These are phyloP conservation scores for Oehlia diaphana DNA, from an alignment of 192 early-diverging fungal species.

Conservation along the genomic window DNA sequence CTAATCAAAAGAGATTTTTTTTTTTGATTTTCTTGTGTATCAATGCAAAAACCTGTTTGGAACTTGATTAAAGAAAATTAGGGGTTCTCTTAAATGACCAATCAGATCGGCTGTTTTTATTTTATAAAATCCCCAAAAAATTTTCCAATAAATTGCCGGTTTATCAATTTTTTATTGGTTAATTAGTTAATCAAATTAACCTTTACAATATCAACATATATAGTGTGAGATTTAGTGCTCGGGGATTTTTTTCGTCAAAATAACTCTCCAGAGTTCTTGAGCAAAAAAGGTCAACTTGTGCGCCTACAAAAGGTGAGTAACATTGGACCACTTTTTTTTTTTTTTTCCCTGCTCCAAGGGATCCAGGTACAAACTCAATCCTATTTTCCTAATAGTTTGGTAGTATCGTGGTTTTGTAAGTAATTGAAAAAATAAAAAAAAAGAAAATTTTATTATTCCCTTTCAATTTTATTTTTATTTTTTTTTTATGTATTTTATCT, in stretches of 20 bases:
- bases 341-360: constrained; percentile 21
- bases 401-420: constrained; percentile 10
- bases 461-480: background rate
- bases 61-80: constrained; percentile 2
- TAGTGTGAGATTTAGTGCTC: background rate
- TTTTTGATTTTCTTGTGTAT: background rate
- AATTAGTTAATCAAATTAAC: background rate
- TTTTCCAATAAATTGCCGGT: background rate
- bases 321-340: constrained; percentile 22
- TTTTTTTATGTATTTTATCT: background rate
- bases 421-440: background rate
- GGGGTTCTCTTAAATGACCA: background rate
- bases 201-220: constrained; percentile 18
- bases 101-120: background rate
- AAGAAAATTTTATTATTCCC: too few relatives aligned
- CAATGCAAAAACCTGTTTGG: background rate
- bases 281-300: constrained; percentile 21
- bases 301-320: constrained; percentile 20
- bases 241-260: background rate
- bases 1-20: background rate
- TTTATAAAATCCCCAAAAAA: background rate
- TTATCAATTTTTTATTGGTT: background rate
- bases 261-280: constrained; percentile 14
- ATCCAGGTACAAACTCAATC: constrained; percentile 21
- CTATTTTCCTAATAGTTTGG: constrained; percentile 10